A percentile compares a stretch with the other conserved stretches of the same genome.
Evolutionary conservation across 2,329 filamentous ascomycete genomes (phyloP).

Genomic region (Byssothecium circinans): DNA sequence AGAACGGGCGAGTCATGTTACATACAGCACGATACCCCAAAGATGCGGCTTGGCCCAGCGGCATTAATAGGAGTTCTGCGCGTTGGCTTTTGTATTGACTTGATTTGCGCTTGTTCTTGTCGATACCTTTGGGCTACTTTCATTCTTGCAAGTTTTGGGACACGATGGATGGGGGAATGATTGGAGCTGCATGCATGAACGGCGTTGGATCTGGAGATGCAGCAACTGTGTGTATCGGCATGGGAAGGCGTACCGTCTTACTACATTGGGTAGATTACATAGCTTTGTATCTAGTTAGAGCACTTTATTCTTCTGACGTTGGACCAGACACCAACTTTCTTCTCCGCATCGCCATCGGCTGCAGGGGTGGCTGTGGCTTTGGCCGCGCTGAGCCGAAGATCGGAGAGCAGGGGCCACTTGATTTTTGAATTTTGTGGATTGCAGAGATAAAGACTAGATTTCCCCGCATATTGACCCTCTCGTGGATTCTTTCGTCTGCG

Average conservation of each 20-base stretch:
- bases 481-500: too few relatives aligned
- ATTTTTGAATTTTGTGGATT: constrained; percentile 12
- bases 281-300: too few relatives aligned
- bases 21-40: not conserved
- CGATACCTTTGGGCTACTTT: not conserved
- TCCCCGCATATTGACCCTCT: constrained; percentile 4
- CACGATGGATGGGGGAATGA: too few relatives aligned
- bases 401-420: constrained; percentile 10
- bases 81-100: not conserved
- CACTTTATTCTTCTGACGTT: too few relatives aligned
- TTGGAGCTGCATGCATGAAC: not conserved
- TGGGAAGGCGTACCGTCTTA: too few relatives aligned
- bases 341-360: not conserved
- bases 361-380: not conserved
- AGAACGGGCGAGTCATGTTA: not conserved
- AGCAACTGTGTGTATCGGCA: too few relatives aligned
- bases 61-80: not conserved
- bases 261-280: too few relatives aligned
- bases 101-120: not conserved
- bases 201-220: not conserved
- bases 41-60: not conserved
- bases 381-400: constrained; percentile 13
- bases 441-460: constrained; percentile 10
- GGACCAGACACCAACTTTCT: too few relatives aligned
- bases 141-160: not conserved